phyloP scores from a whole-genome alignment of 1,139 yeast species.

The Debaryomyces coudertii region DNA sequence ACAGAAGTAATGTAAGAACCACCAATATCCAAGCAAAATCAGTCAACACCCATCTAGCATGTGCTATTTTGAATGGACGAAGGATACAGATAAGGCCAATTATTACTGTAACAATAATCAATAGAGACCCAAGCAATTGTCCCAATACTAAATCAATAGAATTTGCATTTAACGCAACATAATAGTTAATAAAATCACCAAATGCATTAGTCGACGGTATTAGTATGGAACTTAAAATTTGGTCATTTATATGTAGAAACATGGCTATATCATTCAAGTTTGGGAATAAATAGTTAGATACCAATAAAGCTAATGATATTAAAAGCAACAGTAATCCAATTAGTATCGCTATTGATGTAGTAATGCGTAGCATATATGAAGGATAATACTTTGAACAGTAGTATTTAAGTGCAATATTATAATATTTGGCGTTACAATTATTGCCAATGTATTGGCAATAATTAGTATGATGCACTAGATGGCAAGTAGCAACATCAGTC shows the following conservation, averaged over 20 bases:
- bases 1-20: constrained; percentile 42
- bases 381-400: constrained; percentile 28
- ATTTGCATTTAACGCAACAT: constrained; percentile 33
- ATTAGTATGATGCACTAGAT: constrained; percentile 8
- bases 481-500: constrained; percentile 1
- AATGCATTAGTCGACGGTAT: constrained; percentile 45
- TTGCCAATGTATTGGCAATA: constrained; percentile 25
- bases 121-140: constrained; percentile 43
- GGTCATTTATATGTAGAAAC: constrained; percentile 31
- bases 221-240: constrained; percentile 38
- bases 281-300: constrained; percentile 39
- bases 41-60: constrained; percentile 26
- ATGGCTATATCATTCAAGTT: constrained; percentile 35
- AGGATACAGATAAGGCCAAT: constrained; percentile 39
- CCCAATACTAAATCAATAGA: constrained; percentile 44
- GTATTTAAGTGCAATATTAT: constrained; percentile 27
- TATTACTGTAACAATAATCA: constrained; percentile 40
- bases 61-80: constrained; percentile 27
- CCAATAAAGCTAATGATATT: constrained; percentile 34
- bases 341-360: constrained; percentile 23
- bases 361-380: constrained; percentile 15
- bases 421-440: constrained; percentile 32
- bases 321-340: constrained; percentile 23
- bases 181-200: constrained; percentile 45
- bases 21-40: constrained; percentile 39